Evolutionary conservation across 164 flowering plant genomes (phyloP).

Genomic region (Hamamelis virginiana): DNA sequence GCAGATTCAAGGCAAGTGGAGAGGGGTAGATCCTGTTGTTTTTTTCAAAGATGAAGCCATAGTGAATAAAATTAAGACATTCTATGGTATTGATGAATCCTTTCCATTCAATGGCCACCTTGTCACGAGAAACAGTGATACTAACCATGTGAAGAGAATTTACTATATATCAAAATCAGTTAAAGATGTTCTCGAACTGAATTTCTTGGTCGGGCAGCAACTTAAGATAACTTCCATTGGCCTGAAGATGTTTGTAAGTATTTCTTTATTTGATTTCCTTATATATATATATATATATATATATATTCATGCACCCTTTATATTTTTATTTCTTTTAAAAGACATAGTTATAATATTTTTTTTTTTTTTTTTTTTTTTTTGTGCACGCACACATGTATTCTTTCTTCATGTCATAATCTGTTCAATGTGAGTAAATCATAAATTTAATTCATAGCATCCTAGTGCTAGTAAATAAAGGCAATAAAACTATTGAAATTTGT

Average conservation of each 20-base stretch:
- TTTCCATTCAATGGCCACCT: slow-evolving; percentile 78
- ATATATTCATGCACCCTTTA: no score
- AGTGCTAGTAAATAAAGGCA: no score
- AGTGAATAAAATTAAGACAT: slow-evolving; percentile 57
- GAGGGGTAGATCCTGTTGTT: slow-evolving; percentile 91
- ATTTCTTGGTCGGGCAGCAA: slow-evolving; percentile 75
- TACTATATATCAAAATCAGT: slow-evolving; percentile 86
- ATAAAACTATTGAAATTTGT: no score
- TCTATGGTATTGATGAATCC: slow-evolving; percentile 81
- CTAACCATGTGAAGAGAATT: slow-evolving; percentile 74
- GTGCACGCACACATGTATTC: no score
- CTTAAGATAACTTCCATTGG: slow-evolving; percentile 93
- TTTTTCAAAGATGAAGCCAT: slow-evolving; percentile 64
- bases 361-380: no score
- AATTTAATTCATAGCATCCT: no score
- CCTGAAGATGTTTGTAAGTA: slow-evolving; percentile 94
- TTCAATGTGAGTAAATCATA: no score
- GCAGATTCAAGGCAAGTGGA: slow-evolving; percentile 88
- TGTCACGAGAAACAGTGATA: slow-evolving; percentile 73
- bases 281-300: no score
- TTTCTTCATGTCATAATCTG: no score
- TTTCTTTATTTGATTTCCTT: neutral
- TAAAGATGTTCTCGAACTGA: slow-evolving; percentile 69
- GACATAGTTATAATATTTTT: no score
- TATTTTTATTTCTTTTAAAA: no score